Conservation (phyloP, 225 moss, liverwort and hornwort genomes). For the Pseudisothecium myosuroides region DNA sequence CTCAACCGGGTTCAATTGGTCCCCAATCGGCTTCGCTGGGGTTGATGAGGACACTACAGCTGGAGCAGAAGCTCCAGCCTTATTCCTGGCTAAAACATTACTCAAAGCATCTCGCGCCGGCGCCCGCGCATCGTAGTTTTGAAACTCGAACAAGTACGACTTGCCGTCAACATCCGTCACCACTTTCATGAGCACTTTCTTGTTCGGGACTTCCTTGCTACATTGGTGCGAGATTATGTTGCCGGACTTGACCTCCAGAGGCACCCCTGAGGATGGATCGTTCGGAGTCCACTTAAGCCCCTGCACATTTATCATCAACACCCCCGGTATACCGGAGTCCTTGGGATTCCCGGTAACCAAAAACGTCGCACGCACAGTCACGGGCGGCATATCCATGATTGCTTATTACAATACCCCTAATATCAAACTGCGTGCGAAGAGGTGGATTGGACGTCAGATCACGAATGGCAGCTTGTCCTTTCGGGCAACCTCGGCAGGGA, state of each 20-base stretch:
- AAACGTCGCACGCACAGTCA: slow-evolving; percentile 73
- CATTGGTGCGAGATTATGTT: slow-evolving; percentile 60
- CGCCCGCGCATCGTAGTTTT: slow-evolving; percentile 63
- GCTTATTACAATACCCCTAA: neutral
- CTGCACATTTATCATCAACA: slow-evolving; percentile 56
- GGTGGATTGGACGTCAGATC: neutral
- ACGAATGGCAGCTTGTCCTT: neutral
- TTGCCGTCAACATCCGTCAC: slow-evolving; percentile 46
- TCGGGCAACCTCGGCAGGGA: neutral
- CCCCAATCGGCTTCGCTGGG: slow-evolving; percentile 10
- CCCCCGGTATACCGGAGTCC: slow-evolving; percentile 48
- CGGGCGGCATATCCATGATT: slow-evolving; percentile 56
- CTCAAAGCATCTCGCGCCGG: slow-evolving; percentile 73
- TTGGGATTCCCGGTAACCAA: slow-evolving; percentile 30
- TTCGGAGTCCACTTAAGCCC: slow-evolving; percentile 73
- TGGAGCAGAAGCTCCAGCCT: slow-evolving; percentile 12
- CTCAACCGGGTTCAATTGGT: slow-evolving; percentile 63
- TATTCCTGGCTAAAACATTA: slow-evolving; percentile 18
- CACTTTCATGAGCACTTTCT: slow-evolving; percentile 79
- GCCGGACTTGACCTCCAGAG: slow-evolving; percentile 53
- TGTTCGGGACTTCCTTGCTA: slow-evolving; percentile 62
- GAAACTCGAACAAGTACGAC: slow-evolving; percentile 76
- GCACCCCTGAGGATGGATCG: slow-evolving; percentile 20
- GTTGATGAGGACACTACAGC: neutral
- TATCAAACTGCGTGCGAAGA: neutral